A percentile compares a stretch with the other conserved stretches of the same genome.
Conservation (phyloP, 129 eudicot genomes). For the Erigeron canadensis region DNA sequence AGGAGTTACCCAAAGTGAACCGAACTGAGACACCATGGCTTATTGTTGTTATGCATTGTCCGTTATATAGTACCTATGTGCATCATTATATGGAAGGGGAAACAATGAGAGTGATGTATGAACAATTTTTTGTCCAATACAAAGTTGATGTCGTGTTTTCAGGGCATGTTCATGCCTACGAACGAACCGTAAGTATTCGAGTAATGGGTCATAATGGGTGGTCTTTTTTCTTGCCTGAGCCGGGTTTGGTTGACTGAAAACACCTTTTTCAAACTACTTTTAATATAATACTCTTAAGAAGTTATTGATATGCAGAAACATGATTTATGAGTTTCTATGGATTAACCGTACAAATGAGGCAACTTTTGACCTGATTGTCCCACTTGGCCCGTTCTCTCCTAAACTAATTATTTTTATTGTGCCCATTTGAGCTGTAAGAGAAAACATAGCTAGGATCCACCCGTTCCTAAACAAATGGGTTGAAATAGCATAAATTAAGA, state of each 20-base stretch:
- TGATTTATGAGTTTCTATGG: background rate
- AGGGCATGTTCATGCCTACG: conserved; percentile 97
- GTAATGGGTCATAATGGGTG: background rate
- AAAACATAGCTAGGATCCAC: background rate
- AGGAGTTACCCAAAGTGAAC: conserved; percentile 82
- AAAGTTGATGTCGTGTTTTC: conserved; percentile 89
- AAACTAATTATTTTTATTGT: too few relatives aligned
- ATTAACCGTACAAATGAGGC: background rate
- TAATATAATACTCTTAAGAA: background rate
- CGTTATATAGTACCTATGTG: conserved; percentile 66
- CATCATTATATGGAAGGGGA: conserved; percentile 98
- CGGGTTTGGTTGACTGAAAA: background rate
- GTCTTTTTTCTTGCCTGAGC: background rate
- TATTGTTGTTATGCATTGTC: conserved; percentile 84
- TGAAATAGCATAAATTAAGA: background rate
- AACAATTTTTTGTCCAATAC: conserved; percentile 67
- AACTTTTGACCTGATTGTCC: background rate
- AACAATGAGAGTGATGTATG: conserved; percentile 89
- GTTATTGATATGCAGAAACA: background rate
- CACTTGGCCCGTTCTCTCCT: too few relatives aligned
- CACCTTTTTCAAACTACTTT: background rate
- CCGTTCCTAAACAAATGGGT: background rate
- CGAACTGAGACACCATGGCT: conserved; percentile 96
- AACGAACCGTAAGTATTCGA: conserved; percentile 70
- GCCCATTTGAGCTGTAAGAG: too few relatives aligned